Conservation (phyloP, 116 monocot species). For the Cymodocea nodosa region DNA sequence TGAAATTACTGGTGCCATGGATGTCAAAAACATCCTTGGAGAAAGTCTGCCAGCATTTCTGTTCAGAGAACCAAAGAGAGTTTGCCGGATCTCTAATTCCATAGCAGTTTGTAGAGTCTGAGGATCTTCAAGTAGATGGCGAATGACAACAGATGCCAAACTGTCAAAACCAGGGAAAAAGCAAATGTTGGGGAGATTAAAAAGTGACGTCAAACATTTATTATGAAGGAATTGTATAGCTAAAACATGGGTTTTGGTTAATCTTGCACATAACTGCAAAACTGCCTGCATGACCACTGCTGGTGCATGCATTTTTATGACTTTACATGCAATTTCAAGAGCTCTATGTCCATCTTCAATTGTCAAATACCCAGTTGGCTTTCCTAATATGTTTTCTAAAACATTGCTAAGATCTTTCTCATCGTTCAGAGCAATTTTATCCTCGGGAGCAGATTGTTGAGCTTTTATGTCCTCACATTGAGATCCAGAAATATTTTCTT, state of each 20-base stretch:
- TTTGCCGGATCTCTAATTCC: constrained; percentile 74
- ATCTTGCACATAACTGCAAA: constrained; percentile 54
- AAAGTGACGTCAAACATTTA: constrained; percentile 46
- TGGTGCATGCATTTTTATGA: constrained; percentile 52
- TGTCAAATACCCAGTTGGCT: constrained; percentile 52
- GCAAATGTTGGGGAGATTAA: constrained; percentile 43
- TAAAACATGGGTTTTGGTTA: constrained; percentile 63
- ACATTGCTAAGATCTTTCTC: constrained; percentile 25
- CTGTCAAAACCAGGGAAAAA: constrained; percentile 70
- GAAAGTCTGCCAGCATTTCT: constrained; percentile 43
- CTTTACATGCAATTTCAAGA: constrained; percentile 36
- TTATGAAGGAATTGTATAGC: constrained; percentile 51
- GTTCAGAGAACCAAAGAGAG: constrained; percentile 31
- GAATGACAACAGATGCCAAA: constrained; percentile 57
- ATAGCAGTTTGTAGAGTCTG: constrained; percentile 82
- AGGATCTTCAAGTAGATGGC: constrained; percentile 78
- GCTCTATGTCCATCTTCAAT: constrained; percentile 42
- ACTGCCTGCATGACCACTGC: constrained; percentile 60
- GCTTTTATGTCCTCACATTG: constrained; percentile 15
- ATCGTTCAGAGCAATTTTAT: constrained; percentile 15
- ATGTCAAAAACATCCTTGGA: constrained; percentile 45
- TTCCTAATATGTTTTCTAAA: constrained; percentile 54
- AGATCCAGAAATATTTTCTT: constrained; percentile 16
- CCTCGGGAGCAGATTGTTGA: constrained; percentile 12
- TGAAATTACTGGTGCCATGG: constrained; percentile 61